phyloP scores from a whole-genome alignment of 2,329 filamentous ascomycete species.

The Colletotrichum plurivorum region DNA sequence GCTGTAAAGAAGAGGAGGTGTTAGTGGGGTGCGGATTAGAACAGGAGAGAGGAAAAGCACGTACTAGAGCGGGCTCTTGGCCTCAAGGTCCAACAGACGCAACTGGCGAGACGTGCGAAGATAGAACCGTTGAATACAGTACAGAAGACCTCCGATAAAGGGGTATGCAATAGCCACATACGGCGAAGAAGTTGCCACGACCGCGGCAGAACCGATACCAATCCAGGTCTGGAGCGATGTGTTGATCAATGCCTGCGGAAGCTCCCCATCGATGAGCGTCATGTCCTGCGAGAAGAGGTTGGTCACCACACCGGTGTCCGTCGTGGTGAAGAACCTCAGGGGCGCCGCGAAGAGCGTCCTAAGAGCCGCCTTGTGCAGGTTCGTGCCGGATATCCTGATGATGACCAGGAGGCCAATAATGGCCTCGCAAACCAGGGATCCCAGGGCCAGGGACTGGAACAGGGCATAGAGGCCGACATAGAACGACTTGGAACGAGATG shows the following conservation, averaged over 20 bases:
- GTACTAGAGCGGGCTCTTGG: constrained; percentile 65
- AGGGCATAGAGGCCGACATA: constrained; percentile 51
- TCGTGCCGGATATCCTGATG: constrained; percentile 8
- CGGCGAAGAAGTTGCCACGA: constrained; percentile 59
- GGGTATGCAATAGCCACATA: constrained; percentile 58
- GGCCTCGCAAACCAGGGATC: not conserved
- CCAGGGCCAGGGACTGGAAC: not conserved
- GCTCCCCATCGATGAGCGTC: constrained; percentile 55
- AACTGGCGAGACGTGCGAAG: constrained; percentile 73
- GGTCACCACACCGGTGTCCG: constrained; percentile 57
- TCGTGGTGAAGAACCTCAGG: constrained; percentile 56
- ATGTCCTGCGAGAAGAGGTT: constrained; percentile 63
- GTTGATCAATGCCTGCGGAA: constrained; percentile 53
- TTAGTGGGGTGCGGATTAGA: not conserved
- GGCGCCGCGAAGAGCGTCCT: constrained; percentile 8
- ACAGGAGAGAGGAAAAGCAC: constrained; percentile 32
- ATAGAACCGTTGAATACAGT: constrained; percentile 64
- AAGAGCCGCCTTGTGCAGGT: constrained; percentile 1
- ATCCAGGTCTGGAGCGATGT: constrained; percentile 43
- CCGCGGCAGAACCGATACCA: constrained; percentile 58
- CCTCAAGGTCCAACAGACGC: constrained; percentile 65
- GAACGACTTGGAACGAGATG: constrained; percentile 41
- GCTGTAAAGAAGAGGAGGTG: not conserved
- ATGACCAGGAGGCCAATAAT: not conserved
- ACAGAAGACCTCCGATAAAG: constrained; percentile 1